These are phyloP conservation scores for Thelephora aurantiotincta DNA, from an alignment of 768 basidiomycete genomes.

Conservation along the genomic window DNA sequence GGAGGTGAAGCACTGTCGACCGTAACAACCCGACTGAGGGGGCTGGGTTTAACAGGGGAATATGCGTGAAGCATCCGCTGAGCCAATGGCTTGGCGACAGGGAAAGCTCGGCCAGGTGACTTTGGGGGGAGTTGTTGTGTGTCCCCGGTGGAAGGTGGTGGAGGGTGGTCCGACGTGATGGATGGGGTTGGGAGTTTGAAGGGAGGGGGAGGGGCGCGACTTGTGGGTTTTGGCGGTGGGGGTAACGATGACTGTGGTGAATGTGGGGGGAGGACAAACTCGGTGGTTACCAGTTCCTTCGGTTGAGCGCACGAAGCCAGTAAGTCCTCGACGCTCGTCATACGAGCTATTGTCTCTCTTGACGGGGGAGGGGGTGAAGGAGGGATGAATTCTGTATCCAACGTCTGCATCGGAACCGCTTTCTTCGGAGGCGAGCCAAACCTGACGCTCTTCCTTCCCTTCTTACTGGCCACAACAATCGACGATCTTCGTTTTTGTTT, in stretches of 20 bases:
- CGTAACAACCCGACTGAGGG: slow-evolving; percentile 67
- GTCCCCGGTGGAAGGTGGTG: slow-evolving; percentile 1
- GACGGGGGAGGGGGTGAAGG: slow-evolving; percentile 13
- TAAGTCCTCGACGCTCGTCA: slow-evolving; percentile 14
- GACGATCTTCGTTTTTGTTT: neutral
- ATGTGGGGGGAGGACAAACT: slow-evolving; percentile 69
- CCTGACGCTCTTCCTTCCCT: slow-evolving; percentile 26
- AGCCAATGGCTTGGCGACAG: slow-evolving; percentile 57
- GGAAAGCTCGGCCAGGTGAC: slow-evolving; percentile 31
- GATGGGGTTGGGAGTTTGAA: neutral
- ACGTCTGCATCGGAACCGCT: slow-evolving; percentile 25
- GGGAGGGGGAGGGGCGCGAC: slow-evolving; percentile 4
- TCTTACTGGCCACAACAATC: slow-evolving; percentile 31
- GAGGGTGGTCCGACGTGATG: neutral
- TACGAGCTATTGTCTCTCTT: slow-evolving; percentile 15
- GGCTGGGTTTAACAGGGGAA: slow-evolving; percentile 69
- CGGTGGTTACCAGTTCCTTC: slow-evolving; percentile 37
- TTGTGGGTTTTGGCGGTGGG: slow-evolving; percentile 15
- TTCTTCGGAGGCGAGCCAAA: slow-evolving; percentile 32
- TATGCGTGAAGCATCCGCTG: slow-evolving; percentile 67
- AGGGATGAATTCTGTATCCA: slow-evolving; percentile 39
- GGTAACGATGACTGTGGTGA: slow-evolving; percentile 58
- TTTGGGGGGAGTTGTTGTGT: slow-evolving; percentile 5
- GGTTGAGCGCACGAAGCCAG: slow-evolving; percentile 7
- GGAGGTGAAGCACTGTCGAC: slow-evolving; percentile 33